Evolutionary conservation across 1,284 basidiomycete species (phyloP).

Genomic region (Cerrena zonata): DNA sequence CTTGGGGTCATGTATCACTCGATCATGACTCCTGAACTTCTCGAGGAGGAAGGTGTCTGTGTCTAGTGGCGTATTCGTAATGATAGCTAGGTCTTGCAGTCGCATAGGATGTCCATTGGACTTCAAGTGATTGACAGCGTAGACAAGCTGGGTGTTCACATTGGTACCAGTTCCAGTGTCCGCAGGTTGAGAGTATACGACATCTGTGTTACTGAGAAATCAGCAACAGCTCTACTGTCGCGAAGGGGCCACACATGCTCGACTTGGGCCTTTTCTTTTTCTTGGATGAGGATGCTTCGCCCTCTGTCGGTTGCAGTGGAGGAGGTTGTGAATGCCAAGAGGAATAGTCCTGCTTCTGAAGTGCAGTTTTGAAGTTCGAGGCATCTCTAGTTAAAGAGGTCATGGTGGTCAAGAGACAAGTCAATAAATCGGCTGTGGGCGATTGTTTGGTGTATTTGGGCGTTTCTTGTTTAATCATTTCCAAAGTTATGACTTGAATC

Average conservation of each 20-base stretch:
- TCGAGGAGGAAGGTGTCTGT: constrained; percentile 67
- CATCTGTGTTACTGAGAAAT: constrained; percentile 36
- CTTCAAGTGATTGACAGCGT: constrained; percentile 79
- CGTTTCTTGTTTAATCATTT: neutral
- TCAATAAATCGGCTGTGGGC: constrained; percentile 10
- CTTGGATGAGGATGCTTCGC: constrained; percentile 25
- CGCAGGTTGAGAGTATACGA: constrained; percentile 80
- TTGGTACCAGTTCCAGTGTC: constrained; percentile 78
- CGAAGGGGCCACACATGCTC: constrained; percentile 37
- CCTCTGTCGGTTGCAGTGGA: constrained; percentile 22
- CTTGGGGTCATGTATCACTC: constrained; percentile 72
- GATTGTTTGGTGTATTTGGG: constrained; percentile 12
- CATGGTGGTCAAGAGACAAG: constrained; percentile 36
- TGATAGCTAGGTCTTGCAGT: constrained; percentile 77
- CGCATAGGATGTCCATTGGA: constrained; percentile 70
- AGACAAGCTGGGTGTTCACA: constrained; percentile 82
- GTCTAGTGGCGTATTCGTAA: constrained; percentile 71
- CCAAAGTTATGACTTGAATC: neutral
- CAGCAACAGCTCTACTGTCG: constrained; percentile 13
- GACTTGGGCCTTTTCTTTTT: constrained; percentile 62
- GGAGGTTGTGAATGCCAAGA: constrained; percentile 68
- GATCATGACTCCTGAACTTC: constrained; percentile 76
- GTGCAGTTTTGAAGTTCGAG: constrained; percentile 58
- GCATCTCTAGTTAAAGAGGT: constrained; percentile 62
- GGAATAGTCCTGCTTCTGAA: constrained; percentile 58